These are phyloP conservation scores for Aspergillus arachidicola DNA, from an alignment of 2,329 filamentous ascomycete genomes.

Conservation along the genomic window DNA sequence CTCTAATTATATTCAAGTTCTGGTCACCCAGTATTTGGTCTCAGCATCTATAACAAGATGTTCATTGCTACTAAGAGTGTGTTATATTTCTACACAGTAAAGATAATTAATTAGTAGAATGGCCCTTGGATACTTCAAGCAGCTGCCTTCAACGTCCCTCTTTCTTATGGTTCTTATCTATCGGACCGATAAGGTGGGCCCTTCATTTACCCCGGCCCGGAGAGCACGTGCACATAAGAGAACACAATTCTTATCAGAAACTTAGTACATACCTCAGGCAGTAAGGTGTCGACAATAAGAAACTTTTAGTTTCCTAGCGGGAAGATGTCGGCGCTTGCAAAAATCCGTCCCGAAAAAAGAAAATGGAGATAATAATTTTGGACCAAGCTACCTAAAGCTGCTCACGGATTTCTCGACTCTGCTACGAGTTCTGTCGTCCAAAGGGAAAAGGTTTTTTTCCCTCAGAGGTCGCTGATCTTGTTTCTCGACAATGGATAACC, in stretches of 20 bases:
- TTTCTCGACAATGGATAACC: conserved; percentile 69
- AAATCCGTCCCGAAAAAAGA: conserved; percentile 30
- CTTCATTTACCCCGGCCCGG: background rate
- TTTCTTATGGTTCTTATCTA: background rate
- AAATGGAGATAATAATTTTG: conserved; percentile 38
- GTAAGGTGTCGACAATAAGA: conserved; percentile 6
- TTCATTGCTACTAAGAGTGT: too few relatives aligned
- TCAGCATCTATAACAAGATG: too few relatives aligned
- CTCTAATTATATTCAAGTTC: too few relatives aligned
- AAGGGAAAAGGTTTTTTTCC: conserved; percentile 18
- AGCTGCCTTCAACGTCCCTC: background rate
- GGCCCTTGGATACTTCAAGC: background rate
- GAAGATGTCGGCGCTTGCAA: conserved; percentile 21
- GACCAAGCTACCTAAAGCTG: conserved; percentile 23
- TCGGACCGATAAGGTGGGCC: background rate
- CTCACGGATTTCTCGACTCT: conserved; percentile 17
- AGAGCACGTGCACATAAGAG: background rate
- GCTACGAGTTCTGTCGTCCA: conserved; percentile 17
- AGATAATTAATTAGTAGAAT: too few relatives aligned
- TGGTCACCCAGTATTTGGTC: too few relatives aligned
- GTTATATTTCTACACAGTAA: too few relatives aligned
- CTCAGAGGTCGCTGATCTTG: conserved; percentile 32
- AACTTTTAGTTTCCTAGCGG: conserved; percentile 14
- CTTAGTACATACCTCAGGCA: conserved; percentile 19
- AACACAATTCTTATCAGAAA: background rate